These are phyloP conservation scores for Lanmaoa pseudosensibilis DNA, from an alignment of 768 basidiomycete species.

Conservation along the genomic window DNA sequence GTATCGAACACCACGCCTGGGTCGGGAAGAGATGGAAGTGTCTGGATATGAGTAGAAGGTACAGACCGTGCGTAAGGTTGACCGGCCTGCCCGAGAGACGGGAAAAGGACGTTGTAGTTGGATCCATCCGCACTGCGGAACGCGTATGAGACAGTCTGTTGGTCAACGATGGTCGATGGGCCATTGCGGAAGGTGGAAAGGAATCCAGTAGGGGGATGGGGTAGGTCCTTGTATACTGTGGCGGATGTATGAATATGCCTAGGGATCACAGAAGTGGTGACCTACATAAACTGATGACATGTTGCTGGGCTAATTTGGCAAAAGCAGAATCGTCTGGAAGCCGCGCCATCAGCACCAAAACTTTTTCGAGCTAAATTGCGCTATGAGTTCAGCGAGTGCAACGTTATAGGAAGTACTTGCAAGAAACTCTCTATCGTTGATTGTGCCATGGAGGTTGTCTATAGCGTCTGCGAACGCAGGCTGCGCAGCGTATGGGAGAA, in stretches of 20 bases:
- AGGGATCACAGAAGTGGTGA: conserved; percentile 9
- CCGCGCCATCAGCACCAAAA: conserved; percentile 59
- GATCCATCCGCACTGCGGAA: conserved; percentile 62
- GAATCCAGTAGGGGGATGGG: conserved; percentile 67
- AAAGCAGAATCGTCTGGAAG: conserved; percentile 34
- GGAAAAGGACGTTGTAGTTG: conserved; percentile 55
- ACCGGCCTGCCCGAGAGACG: conserved; percentile 57
- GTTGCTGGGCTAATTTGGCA: conserved; percentile 44
- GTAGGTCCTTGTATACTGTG: conserved; percentile 76
- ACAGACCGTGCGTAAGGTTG: conserved; percentile 71
- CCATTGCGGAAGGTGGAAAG: conserved; percentile 30
- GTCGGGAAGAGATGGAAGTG: conserved; percentile 56
- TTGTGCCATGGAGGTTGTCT: conserved; percentile 39
- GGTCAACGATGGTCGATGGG: not conserved
- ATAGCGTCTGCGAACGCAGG: conserved; percentile 51
- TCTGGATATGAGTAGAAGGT: conserved; percentile 44
- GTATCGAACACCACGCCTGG: conserved; percentile 69
- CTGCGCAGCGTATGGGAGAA: conserved; percentile 28
- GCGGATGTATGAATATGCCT: not conserved
- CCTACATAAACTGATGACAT: conserved; percentile 58
- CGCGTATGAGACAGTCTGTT: conserved; percentile 42
- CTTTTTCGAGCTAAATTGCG: conserved; percentile 58
- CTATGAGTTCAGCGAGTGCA: conserved; percentile 4
- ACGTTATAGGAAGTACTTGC: conserved; percentile 35
- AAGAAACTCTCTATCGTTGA: conserved; percentile 62